phyloP scores from a whole-genome alignment of 2,329 filamentous ascomycete species.

The Raffaelea arxii region DNA sequence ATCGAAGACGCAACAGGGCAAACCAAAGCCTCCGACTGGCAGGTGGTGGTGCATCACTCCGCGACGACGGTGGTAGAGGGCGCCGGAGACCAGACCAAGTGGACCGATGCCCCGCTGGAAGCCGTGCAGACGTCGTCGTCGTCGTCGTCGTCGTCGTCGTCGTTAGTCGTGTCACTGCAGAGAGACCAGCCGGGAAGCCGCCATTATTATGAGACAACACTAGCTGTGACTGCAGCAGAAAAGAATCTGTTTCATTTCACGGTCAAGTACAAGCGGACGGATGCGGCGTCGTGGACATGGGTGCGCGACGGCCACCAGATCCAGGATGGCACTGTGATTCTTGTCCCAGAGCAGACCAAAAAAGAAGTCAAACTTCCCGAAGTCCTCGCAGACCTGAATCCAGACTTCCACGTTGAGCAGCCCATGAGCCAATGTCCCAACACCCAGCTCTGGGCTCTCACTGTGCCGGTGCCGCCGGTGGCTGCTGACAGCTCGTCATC shows the following conservation, averaged over 20 bases:
- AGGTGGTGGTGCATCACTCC: conserved; percentile 66
- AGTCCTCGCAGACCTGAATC: conserved; percentile 35
- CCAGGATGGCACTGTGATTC: conserved; percentile 52
- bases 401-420: conserved; percentile 42
- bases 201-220: conserved; percentile 43
- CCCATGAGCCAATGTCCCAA: conserved; percentile 56
- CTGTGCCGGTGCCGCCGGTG: conserved; percentile 42
- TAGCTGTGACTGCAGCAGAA: conserved; percentile 28
- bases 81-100: conserved; percentile 10
- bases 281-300: conserved; percentile 75
- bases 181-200: conserved; percentile 23
- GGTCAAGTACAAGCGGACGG: conserved; percentile 53
- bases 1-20: conserved; percentile 50
- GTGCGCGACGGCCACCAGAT: conserved; percentile 53
- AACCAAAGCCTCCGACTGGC: conserved; percentile 46
- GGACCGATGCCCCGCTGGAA: conserved; percentile 41
- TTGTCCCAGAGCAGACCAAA: conserved; percentile 29
- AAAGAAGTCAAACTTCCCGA: conserved; percentile 7
- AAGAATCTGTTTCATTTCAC: conserved; percentile 52
- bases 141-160: no score
- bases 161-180: conserved; percentile 35
- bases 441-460: conserved; percentile 62
- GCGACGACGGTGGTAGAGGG: no score
- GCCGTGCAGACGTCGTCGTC: no score
- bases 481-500: conserved; percentile 39